These are phyloP conservation scores for Starmerella kuoi DNA, from an alignment of 805 yeast species.

Conservation along the genomic window DNA sequence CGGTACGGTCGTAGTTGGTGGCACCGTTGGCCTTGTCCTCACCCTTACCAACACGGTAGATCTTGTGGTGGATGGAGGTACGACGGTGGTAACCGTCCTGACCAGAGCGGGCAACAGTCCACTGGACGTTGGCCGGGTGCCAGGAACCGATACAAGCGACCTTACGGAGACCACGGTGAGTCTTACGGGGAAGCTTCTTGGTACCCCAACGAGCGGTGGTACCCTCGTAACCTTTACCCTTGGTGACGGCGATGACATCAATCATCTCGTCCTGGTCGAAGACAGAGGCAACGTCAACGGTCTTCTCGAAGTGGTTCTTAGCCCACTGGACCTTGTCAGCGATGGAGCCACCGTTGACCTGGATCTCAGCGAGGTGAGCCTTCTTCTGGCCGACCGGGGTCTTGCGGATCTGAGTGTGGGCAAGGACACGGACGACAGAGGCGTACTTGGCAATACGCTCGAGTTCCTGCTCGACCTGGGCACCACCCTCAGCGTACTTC, in stretches of 20 bases:
- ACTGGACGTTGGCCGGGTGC: slow-evolving; percentile 99
- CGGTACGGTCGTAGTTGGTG: slow-evolving; percentile 97
- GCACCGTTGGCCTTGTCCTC: slow-evolving; percentile 90
- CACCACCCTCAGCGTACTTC: slow-evolving; percentile 87
- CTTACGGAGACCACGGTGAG: slow-evolving; percentile 99
- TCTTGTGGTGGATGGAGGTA: slow-evolving; percentile 99
- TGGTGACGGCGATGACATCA: slow-evolving; percentile 98
- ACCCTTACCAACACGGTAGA: slow-evolving; percentile 97
- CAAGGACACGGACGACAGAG: slow-evolving; percentile 95
- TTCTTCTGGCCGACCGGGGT: slow-evolving; percentile 98
- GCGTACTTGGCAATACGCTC: slow-evolving; percentile 99
- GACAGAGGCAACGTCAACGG: slow-evolving; percentile 88
- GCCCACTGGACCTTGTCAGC: slow-evolving; percentile 99
- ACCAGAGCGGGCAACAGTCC: slow-evolving; percentile 99
- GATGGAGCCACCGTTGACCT: slow-evolving; percentile 97
- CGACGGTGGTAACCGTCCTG: slow-evolving; percentile 99
- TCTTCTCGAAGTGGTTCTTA: slow-evolving; percentile 97
- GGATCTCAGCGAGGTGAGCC: slow-evolving; percentile 99
- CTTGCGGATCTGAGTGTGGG: slow-evolving; percentile 99
- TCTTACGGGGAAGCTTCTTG: slow-evolving; percentile 99
- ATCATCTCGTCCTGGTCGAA: slow-evolving; percentile 98
- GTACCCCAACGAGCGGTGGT: slow-evolving; percentile 99
- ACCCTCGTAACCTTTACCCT: slow-evolving; percentile 99
- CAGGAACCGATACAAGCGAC: slow-evolving; percentile 99
- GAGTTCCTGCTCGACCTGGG: slow-evolving; percentile 84